Evolutionary conservation across 257 asterid species (phyloP).

Genomic region (Fraxinus excelsior): DNA sequence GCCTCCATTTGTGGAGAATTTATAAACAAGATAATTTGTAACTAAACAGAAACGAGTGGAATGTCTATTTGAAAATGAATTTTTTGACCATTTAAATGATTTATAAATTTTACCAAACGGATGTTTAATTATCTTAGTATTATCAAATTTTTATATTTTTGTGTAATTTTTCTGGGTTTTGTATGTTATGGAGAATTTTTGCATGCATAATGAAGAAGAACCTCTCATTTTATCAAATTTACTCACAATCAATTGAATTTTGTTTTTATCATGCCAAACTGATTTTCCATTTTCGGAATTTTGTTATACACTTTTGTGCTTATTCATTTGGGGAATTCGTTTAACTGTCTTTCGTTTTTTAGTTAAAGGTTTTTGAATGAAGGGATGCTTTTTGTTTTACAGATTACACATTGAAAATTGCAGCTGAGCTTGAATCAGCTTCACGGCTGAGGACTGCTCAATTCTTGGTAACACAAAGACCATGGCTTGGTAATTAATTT

Average conservation of each 20-base stretch:
- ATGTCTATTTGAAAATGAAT: too few species aligned
- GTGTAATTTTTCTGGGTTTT: not conserved
- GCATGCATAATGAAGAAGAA: not conserved
- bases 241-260: not conserved
- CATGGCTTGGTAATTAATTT: constrained; percentile 80
- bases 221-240: not conserved
- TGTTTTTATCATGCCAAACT: not conserved
- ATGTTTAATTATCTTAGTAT: not conserved
- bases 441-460: constrained; percentile 70
- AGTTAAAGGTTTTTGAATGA: not conserved
- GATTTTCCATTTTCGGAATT: not conserved
- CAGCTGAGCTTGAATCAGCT: constrained; percentile 79
- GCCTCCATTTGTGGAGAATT: too few species aligned
- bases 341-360: not conserved
- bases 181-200: too few species aligned
- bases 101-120: too few species aligned
- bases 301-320: not conserved
- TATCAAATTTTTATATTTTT: not conserved
- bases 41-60: too few species aligned
- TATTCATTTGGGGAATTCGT: not conserved
- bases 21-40: too few species aligned
- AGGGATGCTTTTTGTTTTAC: not conserved
- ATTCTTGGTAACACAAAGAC: constrained; percentile 76
- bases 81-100: too few species aligned
- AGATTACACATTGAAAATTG: constrained; percentile 62